Base-by-base conservation (phyloP, 1,284 basidiomycete species). In the Gomphus bonarii region DNA sequence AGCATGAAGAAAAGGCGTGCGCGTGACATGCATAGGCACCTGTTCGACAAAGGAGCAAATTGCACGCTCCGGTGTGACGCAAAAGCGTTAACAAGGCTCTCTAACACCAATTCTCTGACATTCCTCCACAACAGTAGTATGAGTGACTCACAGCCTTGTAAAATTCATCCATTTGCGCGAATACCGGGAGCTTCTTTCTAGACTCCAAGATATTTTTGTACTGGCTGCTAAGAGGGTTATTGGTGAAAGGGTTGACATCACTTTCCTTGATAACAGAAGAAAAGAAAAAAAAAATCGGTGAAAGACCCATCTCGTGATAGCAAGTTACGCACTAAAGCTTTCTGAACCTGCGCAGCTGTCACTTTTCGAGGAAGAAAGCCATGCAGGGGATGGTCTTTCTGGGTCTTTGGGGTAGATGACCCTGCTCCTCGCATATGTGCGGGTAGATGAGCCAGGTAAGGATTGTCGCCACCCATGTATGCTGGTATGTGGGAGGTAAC, bases 181-280 rank as follows among this genome's bases (percentile, higher is more conserved):
- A 97, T 0, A 99, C 95, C 0, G 95, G 95, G 11, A 99, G 75
- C 66, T 91, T 91, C 74, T 87, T 92, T 57, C 97, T 80, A 42
- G 80, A 73, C 63, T 87, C 81, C 10, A 98, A 71, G 58, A 99
- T 97, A 70, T 89, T 91, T 69, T 79, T 85, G 77, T 97, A 99
- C 60, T 85, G 79, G 3, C 78, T 69, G 0, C 90, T 83, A 68
- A 87, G 91, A 0, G 89, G 86, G 54, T 69, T 69, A 61, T 84
- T 84, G 16, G 88, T 95, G 73, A 98, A 99, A 0, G 95, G 91
- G 67, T 98, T 98, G 54, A 85, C 64, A 50, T 91, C 82, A 62
- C 89, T 84, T 64, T 89, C 85, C 91, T 93, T 63, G 47, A 51
- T 48, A 10, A 60, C 16, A 12, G 25, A 4, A 25, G 25, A 25